Evolutionary conservation across 345 rosid genomes (phyloP).

Genomic region (Raphanus sativus): DNA sequence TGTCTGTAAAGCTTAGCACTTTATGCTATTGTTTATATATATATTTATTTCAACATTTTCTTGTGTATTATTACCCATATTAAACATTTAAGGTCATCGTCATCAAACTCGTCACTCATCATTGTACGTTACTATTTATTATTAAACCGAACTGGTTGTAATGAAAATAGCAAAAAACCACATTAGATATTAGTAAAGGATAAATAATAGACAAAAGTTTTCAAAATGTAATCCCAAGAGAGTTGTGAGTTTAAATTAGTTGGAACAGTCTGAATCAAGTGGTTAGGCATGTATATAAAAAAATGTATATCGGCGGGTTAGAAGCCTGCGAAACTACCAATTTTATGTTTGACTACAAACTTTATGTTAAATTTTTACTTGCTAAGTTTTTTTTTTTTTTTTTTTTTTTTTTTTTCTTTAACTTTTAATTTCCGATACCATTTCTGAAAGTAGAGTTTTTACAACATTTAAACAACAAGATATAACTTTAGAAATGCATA

Average conservation of each 20-base stretch:
- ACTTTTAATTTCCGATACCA: too few relatives aligned
- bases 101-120: neutral
- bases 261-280: neutral
- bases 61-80: neutral
- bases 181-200: neutral
- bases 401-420: too few relatives aligned
- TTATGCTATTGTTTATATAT: neutral
- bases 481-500: too few relatives aligned
- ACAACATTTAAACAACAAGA: too few relatives aligned
- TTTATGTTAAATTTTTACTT: too few relatives aligned
- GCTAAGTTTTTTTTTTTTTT: too few relatives aligned
- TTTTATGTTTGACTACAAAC: neutral
- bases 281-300: neutral
- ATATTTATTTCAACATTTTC: constrained; percentile 1
- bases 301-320: neutral
- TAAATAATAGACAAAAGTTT: too few relatives aligned
- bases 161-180: neutral
- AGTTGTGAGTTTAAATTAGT: neutral
- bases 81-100: neutral
- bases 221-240: neutral
- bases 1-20: neutral
- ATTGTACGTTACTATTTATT: neutral
- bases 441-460: too few relatives aligned
- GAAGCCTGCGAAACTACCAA: neutral
- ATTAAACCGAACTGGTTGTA: neutral